Conservation (phyloP, 495 filamentous ascomycete species). For the Rostrohypoxylon terebratum region DNA sequence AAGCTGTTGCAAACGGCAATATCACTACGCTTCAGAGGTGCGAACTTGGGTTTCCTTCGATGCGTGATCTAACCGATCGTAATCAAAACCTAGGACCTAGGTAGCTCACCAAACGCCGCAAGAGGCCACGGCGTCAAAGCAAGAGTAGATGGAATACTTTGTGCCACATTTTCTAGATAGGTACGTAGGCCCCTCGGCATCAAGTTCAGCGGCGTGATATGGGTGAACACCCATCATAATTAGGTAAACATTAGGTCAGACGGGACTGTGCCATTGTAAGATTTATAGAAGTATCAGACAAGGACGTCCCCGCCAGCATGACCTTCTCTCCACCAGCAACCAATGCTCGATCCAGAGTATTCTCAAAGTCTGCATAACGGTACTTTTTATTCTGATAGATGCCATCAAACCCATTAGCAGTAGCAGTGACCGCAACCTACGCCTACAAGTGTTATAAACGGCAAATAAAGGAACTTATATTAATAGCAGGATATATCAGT, state of each 20-base stretch:
- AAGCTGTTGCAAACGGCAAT: neutral
- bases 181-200: constrained; percentile 57
- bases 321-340: constrained; percentile 76
- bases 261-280: constrained; percentile 65
- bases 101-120: constrained; percentile 86
- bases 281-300: constrained; percentile 63
- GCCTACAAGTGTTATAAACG: constrained; percentile 1
- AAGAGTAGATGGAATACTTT: constrained; percentile 52
- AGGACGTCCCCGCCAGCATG: constrained; percentile 81
- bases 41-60: constrained; percentile 74
- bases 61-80: constrained; percentile 76
- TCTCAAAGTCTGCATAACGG: constrained; percentile 74
- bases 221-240: constrained; percentile 88
- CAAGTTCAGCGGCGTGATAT: constrained; percentile 68
- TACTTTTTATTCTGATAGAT: constrained; percentile 76
- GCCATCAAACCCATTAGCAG: constrained; percentile 65
- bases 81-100: constrained; percentile 85
- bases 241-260: constrained; percentile 15
- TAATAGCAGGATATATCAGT: neutral
- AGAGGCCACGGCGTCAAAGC: constrained; percentile 63
- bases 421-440: constrained; percentile 37
- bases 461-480: neutral
- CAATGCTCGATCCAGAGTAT: constrained; percentile 73
- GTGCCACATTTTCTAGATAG: constrained; percentile 69
- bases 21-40: constrained; percentile 73